Evolutionary conservation across 345 rosid genomes (phyloP).

Genomic region (Salix udensis): DNA sequence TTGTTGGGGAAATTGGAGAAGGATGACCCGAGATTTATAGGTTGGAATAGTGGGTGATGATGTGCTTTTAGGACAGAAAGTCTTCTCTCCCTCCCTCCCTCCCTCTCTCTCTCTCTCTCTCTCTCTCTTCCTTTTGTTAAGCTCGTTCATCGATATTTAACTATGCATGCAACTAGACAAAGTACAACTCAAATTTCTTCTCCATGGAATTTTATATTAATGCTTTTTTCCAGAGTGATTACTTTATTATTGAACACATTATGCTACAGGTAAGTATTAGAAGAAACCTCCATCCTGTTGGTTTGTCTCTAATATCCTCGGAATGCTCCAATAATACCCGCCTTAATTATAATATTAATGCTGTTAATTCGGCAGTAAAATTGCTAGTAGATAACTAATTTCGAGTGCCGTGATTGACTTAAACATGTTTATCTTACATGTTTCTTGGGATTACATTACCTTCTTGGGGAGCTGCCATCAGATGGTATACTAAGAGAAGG

Average conservation of each 20-base stretch:
- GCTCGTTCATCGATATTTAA: slow-evolving; percentile 40
- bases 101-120: too few species aligned
- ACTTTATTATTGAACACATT: slow-evolving; percentile 27
- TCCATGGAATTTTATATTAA: slow-evolving; percentile 22
- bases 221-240: slow-evolving; percentile 34
- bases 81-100: slow-evolving; percentile 36
- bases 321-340: slow-evolving; percentile 16
- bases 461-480: slow-evolving; percentile 8
- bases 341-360: not conserved
- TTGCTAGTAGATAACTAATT: not conserved
- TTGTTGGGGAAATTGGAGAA: slow-evolving; percentile 23
- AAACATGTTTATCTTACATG: slow-evolving; percentile 3
- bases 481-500: not conserved
- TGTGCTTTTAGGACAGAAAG: slow-evolving; percentile 34
- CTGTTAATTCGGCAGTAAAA: not conserved
- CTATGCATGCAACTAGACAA: slow-evolving; percentile 32
- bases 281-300: slow-evolving; percentile 26
- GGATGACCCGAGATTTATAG: slow-evolving; percentile 45
- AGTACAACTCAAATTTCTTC: slow-evolving; percentile 30
- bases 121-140: slow-evolving; percentile 65
- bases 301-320: slow-evolving; percentile 23
- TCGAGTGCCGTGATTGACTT: slow-evolving; percentile 7
- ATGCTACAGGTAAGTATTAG: slow-evolving; percentile 14
- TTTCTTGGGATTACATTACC: slow-evolving; percentile 17
- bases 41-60: slow-evolving; percentile 31